Evolutionary conservation across 192 early-diverging fungal species (phyloP), one percentile per base, ranked within the genome.

Genomic region (Backusella tuberculispora): DNA sequence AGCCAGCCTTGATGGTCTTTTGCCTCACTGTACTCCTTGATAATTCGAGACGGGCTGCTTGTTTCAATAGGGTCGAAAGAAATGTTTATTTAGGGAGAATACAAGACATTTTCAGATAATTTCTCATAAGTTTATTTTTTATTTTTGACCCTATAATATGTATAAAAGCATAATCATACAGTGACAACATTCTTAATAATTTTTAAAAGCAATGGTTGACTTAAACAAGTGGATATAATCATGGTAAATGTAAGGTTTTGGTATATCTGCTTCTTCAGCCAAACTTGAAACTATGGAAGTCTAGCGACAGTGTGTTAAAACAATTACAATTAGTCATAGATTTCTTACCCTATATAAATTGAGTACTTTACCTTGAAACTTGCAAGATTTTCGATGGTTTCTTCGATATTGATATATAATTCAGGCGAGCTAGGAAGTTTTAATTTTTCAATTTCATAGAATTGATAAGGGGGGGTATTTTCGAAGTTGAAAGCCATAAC

Each of bases 281-380:
- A 66, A 41, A 15, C 64, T 66, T 37, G 38, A 40, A 7, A 66
- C 5, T 13, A 66, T 66, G 12, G n/a, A 14, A 15, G 21, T 66
- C 64, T 66, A 66, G 15, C 1, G 29, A 14, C 38, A n/a, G n/a
- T 48, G 15, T 48, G 14, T 48, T 48, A 17, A 48, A 48, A 66
- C 38, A 66, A 66, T 66, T 66, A 66, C 5, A 66, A 5, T 66
- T 66, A 19, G 64, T n/a, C 64, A 66, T 40, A 15, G 0, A 66
- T 66, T 15, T 66, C 64, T 66, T 66, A 37, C 5, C 14, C 10
- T 66, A 66, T 66, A 38, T 66, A 14, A 40, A 66, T 66, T 66
- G 64, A 66, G 29, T 34, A 66, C 5, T 43, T 69, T 69, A 69
- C 66, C 66, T 69, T 69, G 21, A 69, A 69, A 69, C 38, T 69